Evolutionary conservation across 192 early-diverging fungal genomes (phyloP).

Genomic region (Chytriomyces confervae): DNA sequence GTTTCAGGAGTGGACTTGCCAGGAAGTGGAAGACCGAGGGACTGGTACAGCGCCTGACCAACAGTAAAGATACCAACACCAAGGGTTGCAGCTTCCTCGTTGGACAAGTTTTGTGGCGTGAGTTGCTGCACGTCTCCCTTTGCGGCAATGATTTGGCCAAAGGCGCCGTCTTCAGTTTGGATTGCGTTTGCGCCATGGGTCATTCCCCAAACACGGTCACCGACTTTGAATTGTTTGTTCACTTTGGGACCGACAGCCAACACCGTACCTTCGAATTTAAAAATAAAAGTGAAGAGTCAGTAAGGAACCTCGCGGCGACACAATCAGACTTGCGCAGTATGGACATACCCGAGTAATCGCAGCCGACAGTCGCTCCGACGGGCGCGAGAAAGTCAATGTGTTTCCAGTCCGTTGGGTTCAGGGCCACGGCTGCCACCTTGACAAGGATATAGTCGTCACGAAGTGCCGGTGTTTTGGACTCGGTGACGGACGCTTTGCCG

Average conservation of each 20-base stretch:
- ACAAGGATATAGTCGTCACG: constrained; percentile 38
- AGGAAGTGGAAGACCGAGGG: constrained; percentile 32
- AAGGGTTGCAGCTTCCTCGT: constrained; percentile 14
- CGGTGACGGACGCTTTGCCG: constrained; percentile 12
- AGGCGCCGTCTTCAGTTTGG: constrained; percentile 18
- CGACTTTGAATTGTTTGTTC: not conserved
- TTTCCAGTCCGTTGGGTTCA: constrained; percentile 53
- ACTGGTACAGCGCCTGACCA: constrained; percentile 30
- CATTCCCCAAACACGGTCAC: constrained; percentile 22
- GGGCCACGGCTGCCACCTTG: constrained; percentile 31
- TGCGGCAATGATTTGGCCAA: constrained; percentile 11
- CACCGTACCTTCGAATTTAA: constrained; percentile 19
- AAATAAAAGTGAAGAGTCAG: not conserved
- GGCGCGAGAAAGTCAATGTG: constrained; percentile 41
- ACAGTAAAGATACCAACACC: constrained; percentile 20
- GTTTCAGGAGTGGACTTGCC: not conserved
- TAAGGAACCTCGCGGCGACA: not conserved
- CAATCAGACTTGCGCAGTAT: not conserved
- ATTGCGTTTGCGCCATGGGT: constrained; percentile 11
- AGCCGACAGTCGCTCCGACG: constrained; percentile 24
- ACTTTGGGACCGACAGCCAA: constrained; percentile 36
- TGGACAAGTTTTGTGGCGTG: constrained; percentile 13
- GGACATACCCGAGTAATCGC: constrained; percentile 32
- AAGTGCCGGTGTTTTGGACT: constrained; percentile 23
- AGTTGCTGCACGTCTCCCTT: constrained; percentile 10